phyloP scores from a whole-genome alignment of 1,284 basidiomycete species.

The Retiboletus flavoniger region DNA sequence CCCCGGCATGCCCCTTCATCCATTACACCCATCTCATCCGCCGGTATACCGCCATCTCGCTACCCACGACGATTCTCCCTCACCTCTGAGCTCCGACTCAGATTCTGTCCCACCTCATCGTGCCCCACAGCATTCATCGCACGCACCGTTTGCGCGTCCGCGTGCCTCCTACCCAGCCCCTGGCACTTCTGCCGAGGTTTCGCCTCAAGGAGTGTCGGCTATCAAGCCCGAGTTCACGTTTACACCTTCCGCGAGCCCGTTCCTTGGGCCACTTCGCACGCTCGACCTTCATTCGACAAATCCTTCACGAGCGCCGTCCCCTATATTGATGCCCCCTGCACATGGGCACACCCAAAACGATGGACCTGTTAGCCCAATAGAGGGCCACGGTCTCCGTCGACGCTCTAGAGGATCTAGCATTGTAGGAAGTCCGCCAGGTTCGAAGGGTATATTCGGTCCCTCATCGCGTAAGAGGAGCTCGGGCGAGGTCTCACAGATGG shows the following conservation, averaged over 20 bases:
- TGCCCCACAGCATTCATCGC: constrained; percentile 28
- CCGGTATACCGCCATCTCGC: constrained; percentile 38
- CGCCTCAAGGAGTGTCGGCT: constrained; percentile 25
- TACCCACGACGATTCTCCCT: constrained; percentile 58
- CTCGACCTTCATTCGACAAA: constrained; percentile 68
- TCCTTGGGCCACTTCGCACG: constrained; percentile 77
- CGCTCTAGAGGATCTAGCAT: constrained; percentile 34
- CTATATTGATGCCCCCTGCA: constrained; percentile 60
- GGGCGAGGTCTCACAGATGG: constrained; percentile 29
- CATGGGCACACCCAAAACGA: constrained; percentile 28
- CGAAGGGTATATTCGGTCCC: constrained; percentile 28
- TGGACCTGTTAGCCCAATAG: constrained; percentile 35
- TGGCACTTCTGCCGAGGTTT: constrained; percentile 24
- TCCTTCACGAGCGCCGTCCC: constrained; percentile 66
- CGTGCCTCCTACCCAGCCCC: constrained; percentile 24
- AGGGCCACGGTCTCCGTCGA: constrained; percentile 27
- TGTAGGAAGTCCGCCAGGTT: constrained; percentile 43
- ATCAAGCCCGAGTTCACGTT: constrained; percentile 39
- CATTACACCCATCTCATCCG: constrained; percentile 33
- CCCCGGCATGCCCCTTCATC: constrained; percentile 42
- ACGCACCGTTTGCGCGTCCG: constrained; percentile 22
- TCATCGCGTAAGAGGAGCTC: constrained; percentile 34
- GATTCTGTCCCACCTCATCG: constrained; percentile 46
- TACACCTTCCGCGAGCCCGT: constrained; percentile 77
- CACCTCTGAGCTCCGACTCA: constrained; percentile 67